A percentile compares a stretch with the other conserved stretches of the same genome.
These are phyloP conservation scores for Aspergillus biplanus DNA, from an alignment of 495 filamentous ascomycete genomes.

Conservation along the genomic window DNA sequence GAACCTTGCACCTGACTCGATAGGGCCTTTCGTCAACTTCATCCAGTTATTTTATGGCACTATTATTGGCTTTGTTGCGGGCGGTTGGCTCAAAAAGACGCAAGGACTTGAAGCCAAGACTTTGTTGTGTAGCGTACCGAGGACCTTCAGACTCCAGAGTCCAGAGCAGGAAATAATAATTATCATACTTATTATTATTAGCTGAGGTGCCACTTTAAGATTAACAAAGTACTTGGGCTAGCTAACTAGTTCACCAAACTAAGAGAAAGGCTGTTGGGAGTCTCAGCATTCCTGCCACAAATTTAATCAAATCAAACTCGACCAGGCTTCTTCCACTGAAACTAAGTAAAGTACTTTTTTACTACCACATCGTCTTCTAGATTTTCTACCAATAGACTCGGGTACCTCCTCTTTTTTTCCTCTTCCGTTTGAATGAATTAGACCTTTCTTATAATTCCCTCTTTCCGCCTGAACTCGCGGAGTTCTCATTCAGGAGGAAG, in stretches of 20 bases:
- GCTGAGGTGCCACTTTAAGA: background rate
- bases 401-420: background rate
- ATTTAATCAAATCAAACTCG: background rate
- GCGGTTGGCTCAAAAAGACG: background rate
- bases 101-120: background rate
- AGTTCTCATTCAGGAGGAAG: background rate
- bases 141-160: too few species aligned
- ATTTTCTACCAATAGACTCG: too few species aligned
- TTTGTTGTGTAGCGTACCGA: conserved; percentile 3
- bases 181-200: background rate
- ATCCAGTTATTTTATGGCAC: background rate
- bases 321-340: too few species aligned
- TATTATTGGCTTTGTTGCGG: background rate
- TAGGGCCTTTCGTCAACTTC: background rate
- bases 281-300: background rate
- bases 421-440: background rate
- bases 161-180: background rate
- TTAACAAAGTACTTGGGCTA: background rate
- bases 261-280: background rate
- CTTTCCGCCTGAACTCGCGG: background rate
- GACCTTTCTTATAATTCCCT: background rate
- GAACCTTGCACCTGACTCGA: background rate
- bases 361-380: too few species aligned
- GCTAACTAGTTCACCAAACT: too few species aligned
- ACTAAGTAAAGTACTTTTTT: too few species aligned